Percentiles rank a stretch among this genome's conserved stretches.
phyloP scores from a whole-genome alignment of 2,329 filamentous ascomycete genomes.

The Exophiala sp. region DNA sequence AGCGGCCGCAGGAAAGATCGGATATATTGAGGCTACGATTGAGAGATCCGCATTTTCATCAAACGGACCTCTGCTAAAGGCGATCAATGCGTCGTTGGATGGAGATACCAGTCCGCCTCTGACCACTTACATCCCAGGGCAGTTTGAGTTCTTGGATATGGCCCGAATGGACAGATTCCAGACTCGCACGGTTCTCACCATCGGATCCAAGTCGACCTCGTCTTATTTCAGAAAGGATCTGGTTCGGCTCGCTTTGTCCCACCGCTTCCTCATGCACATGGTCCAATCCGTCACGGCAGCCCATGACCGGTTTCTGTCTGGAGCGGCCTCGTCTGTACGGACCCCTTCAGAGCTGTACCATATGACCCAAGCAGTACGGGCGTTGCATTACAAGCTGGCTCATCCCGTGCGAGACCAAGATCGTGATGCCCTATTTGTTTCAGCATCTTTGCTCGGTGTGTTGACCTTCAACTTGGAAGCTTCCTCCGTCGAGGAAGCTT shows the following conservation, averaged over 20 bases:
- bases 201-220: conserved; percentile 12
- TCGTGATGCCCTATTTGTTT: conserved; percentile 17
- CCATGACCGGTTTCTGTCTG: conserved; percentile 46
- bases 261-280: conserved; percentile 52
- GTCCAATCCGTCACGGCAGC: conserved; percentile 49
- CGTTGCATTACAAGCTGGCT: conserved; percentile 14
- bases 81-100: conserved; percentile 4
- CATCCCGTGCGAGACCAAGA: conserved; percentile 11
- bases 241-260: conserved; percentile 17
- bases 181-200: conserved; percentile 18
- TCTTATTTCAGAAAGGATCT: conserved; percentile 17
- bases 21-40: not conserved
- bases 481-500: conserved; percentile 43
- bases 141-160: conserved; percentile 12
- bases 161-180: conserved; percentile 19
- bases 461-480: conserved; percentile 39
- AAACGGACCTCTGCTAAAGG: conserved; percentile 4
- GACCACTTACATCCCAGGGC: not conserved
- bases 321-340: conserved; percentile 12
- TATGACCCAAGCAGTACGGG: conserved; percentile 34
- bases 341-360: conserved; percentile 42
- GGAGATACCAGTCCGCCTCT: not conserved
- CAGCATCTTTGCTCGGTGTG: conserved; percentile 39
- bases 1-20: conserved; percentile 26
- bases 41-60: conserved; percentile 5